Base-by-base conservation (phyloP, 2,329 filamentous ascomycete genomes). In the Grosmannia serpens region DNA sequence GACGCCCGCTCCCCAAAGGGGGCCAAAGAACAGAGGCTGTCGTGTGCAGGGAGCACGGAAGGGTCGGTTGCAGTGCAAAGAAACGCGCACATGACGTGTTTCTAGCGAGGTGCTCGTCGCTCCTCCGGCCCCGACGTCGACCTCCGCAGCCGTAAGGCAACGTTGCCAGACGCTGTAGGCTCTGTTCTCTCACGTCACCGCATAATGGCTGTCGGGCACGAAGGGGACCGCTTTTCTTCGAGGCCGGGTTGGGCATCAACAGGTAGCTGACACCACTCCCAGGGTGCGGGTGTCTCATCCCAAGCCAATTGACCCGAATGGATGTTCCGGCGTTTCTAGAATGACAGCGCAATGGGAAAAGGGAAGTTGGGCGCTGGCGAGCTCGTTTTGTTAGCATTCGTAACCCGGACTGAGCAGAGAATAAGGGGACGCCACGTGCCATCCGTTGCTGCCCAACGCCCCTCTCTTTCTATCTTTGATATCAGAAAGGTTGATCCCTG, bases 161-260 rank as follows among this genome's bases (percentile, higher is more conserved):
- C 47, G 26, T 29, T 49, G 46, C 46, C 46, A 35, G 31, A 24
- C 11, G 2, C 29, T 27, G 29, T 24, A 17, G 24, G 31, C 31
- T 24, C 31, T 27, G n/a, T 24, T 26, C 33, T 31, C 47, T 56
- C 46, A 51, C 44, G 55, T 57, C 55, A 57, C 55, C 55, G 55
- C 55, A 50, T 51, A n/a, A 41, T 41, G 46, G n/a, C 55, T 51
- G 46, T 57, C 55, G 55, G 55, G 55, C 55, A 52, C 13, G n/a
- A 44, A 57, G 24, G n/a, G 54, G 46, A 55, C 44, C 46, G 24
- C 54, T 24, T 47, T 35, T 56, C 26, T 9, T 49, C 54, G 29
- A 29, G 13, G 31, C 46, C 29, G 24, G 44, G 55, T 57, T 57
- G 55, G 55, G 55, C 55, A 57, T 15, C 55, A 57, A 57, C 55